phyloP scores from a whole-genome alignment of 768 basidiomycete genomes.

The Tricholoma bakamatsutake region DNA sequence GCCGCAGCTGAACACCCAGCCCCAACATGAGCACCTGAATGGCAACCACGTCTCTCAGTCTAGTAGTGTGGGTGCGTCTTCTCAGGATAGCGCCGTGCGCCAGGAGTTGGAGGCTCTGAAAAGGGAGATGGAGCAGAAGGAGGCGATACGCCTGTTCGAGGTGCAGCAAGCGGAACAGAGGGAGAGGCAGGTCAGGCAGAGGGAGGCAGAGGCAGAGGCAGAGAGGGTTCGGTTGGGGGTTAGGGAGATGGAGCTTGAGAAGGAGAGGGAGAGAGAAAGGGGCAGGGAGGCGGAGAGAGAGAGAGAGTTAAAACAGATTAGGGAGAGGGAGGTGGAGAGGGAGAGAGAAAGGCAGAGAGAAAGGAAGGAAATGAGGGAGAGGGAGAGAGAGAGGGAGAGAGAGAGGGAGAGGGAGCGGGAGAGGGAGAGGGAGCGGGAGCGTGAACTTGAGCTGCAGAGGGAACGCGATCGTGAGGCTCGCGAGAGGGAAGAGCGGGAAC shows the following conservation, averaged over 20 bases:
- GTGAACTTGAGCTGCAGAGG: neutral
- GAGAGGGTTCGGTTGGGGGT: neutral
- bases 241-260: slow-evolving; percentile 5
- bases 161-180: slow-evolving; percentile 12
- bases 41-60: neutral
- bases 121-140: slow-evolving; percentile 8
- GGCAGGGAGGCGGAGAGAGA: slow-evolving; percentile 18
- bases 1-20: neutral
- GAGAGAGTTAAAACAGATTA: slow-evolving; percentile 8
- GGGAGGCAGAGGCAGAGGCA: slow-evolving; percentile 11
- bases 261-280: slow-evolving; percentile 8
- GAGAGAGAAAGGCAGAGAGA: slow-evolving; percentile 10
- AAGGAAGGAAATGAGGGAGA: slow-evolving; percentile 4
- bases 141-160: slow-evolving; percentile 5
- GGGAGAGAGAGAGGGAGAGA: slow-evolving; percentile 7
- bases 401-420: slow-evolving; percentile 4
- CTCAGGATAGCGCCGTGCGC: slow-evolving; percentile 5
- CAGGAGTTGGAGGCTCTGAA: slow-evolving; percentile 5
- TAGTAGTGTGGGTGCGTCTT: slow-evolving; percentile 1
- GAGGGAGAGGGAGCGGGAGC: slow-evolving; percentile 7
- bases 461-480: neutral
- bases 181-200: slow-evolving; percentile 12
- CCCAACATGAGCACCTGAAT: neutral
- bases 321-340: slow-evolving; percentile 14
- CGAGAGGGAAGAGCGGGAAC: neutral